phyloP scores from a whole-genome alignment of 768 basidiomycete species.

The Lactarius indigo region DNA sequence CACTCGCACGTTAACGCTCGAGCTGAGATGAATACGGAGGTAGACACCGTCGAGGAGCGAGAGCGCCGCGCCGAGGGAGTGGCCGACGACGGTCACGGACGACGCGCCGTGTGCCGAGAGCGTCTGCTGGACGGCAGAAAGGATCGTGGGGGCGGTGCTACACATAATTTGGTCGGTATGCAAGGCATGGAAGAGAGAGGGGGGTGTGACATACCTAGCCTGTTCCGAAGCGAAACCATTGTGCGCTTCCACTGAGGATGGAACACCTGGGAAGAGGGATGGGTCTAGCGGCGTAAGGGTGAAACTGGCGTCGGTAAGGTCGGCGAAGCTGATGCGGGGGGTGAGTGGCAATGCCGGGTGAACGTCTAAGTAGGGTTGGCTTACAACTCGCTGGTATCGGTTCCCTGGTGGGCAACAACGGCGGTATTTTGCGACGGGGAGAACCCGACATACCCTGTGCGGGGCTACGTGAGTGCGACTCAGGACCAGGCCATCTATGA shows the following conservation, averaged over 20 bases:
- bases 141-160: conserved; percentile 8
- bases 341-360: not conserved
- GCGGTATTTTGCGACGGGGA: conserved; percentile 38
- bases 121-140: not conserved
- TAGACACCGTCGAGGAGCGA: conserved; percentile 30
- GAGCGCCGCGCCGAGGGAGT: conserved; percentile 28
- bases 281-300: conserved; percentile 35
- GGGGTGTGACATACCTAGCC: conserved; percentile 36
- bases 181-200: too few species aligned
- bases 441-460: conserved; percentile 52
- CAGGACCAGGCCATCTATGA: not conserved
- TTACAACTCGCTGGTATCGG: conserved; percentile 34
- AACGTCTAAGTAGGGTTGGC: not conserved
- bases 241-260: conserved; percentile 42
- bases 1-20: conserved; percentile 16
- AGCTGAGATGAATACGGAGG: conserved; percentile 27
- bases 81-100: conserved; percentile 17
- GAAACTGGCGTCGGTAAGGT: conserved; percentile 44
- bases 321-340: conserved; percentile 30
- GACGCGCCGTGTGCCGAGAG: not conserved
- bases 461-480: not conserved
- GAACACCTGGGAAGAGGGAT: conserved; percentile 49
- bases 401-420: conserved; percentile 40
- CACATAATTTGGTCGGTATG: not conserved
- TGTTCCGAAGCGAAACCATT: conserved; percentile 46